Evolutionary conservation across 148 eudicot species (phyloP), one percentile per base, ranked within the genome.

Genomic region (Dianthus caryophyllus): DNA sequence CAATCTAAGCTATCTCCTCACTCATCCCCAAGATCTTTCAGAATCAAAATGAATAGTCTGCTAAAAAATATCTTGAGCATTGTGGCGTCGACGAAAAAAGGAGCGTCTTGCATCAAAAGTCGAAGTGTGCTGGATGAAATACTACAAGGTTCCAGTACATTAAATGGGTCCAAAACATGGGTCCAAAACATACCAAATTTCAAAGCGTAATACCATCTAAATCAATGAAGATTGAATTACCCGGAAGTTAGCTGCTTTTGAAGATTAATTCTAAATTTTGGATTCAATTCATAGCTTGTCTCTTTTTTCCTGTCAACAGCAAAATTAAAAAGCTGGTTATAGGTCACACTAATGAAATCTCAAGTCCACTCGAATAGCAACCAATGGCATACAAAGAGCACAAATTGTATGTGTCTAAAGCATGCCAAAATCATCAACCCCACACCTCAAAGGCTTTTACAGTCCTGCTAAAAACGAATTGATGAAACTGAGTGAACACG

Each of bases 241-340:
- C 98, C 96, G 61, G 79, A 80, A 65, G 79, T 61, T 65, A 93
- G 80, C 78, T 93, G 98, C 79, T 85, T 84, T 76, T 78, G 98
- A 61, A 93, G 85, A 76, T 90, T 87, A 46, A 71, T 68, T 80
- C 86, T 96, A 74, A 93, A 89, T 24, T 78, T 81, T 26, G 76
- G 70, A 74, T 89, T 89, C 75, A 93, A 70, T 79, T 65, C 72
- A 72, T 89, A 93, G 76, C 80, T 84, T 55, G 74, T 76, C 66
- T 90, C 98, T 77, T 78, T 89, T 79, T 87, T 93, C 87, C 98
- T 89, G 85, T 70, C 49, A 76, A 71, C 11, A 70, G 16, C 60
- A 22, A 22, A 71, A 62, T 72, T 51, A 43, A 44, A 70, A 69
- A 51, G 69, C 44, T 51, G 20, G 2, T 21, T 9, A 27, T 46